phyloP scores from a whole-genome alignment of 75 land plant genomes.

The Chamaecyparis obtusa region DNA sequence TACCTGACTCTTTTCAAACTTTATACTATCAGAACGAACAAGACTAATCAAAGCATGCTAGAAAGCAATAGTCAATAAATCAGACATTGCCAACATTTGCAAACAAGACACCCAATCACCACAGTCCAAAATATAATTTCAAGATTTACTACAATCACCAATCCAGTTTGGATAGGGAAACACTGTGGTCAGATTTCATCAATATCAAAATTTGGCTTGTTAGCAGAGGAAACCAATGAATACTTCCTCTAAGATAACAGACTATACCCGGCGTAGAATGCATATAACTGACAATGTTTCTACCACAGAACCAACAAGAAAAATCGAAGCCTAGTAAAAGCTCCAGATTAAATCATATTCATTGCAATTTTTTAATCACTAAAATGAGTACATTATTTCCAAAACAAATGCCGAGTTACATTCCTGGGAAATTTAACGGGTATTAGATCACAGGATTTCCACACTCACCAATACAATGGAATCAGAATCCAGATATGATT shows the following conservation, averaged over 20 bases:
- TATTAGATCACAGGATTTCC: not conserved
- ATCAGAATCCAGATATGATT: not conserved
- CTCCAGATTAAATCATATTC: not conserved
- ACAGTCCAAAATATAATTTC: not conserved
- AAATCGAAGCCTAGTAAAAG: not conserved
- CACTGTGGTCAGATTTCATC: not conserved
- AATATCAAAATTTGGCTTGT: not conserved
- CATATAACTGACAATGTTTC: not conserved
- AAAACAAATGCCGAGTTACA: not conserved
- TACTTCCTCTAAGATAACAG: not conserved
- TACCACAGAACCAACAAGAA: not conserved
- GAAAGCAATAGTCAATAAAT: not conserved
- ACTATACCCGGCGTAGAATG: not conserved
- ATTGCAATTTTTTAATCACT: not conserved
- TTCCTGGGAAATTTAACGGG: not conserved
- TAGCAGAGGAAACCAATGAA: not conserved
- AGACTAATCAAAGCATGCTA: not conserved
- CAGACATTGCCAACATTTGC: not conserved
- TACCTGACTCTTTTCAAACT: not conserved
- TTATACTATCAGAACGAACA: not conserved
- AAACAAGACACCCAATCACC: not conserved
- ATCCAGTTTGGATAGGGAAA: too few relatives aligned
- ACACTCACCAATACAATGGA: not conserved
- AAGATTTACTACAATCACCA: not conserved
- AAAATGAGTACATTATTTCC: not conserved